A percentile compares a stretch with the other conserved stretches of the same genome.
Conservation (phyloP, 1,139 yeast genomes). For the Yamadazyma taylorii region DNA sequence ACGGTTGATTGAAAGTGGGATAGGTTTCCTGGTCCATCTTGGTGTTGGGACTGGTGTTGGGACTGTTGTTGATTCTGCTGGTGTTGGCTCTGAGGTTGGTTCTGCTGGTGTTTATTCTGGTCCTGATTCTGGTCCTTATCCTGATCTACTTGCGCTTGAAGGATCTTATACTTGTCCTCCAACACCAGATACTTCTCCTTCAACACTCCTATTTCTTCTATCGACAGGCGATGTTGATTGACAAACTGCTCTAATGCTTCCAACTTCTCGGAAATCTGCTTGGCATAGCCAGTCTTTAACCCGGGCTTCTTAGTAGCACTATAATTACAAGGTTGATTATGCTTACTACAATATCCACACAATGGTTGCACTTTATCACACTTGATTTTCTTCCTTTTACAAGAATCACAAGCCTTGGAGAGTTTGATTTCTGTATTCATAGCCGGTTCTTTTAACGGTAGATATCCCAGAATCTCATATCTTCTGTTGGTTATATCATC, state of each 20-base stretch:
- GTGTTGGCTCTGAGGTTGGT: not conserved
- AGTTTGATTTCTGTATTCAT: constrained; percentile 9
- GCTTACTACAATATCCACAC: constrained; percentile 32
- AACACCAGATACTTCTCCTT: constrained; percentile 10
- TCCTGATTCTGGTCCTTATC: not conserved
- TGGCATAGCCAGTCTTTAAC: constrained; percentile 30
- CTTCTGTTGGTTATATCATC: too few relatives aligned
- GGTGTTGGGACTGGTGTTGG: too few relatives aligned
- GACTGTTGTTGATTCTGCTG: not conserved
- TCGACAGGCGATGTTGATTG: constrained; percentile 7
- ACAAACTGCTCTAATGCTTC: constrained; percentile 14
- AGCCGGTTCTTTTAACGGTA: too few relatives aligned
- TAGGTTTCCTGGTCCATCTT: too few relatives aligned
- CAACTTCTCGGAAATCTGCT: constrained; percentile 9
- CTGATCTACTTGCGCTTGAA: constrained; percentile 1
- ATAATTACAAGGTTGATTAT: constrained; percentile 26
- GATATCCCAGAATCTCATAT: not conserved
- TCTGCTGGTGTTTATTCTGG: not conserved
- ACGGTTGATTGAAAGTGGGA: too few relatives aligned
- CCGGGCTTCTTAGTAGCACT: constrained; percentile 32
- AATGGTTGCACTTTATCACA: constrained; percentile 33
- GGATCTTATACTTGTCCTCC: constrained; percentile 9
- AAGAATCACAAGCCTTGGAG: constrained; percentile 32
- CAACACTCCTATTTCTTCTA: constrained; percentile 8
- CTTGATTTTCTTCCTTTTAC: constrained; percentile 35